Conservation (phyloP, 1,284 basidiomycete species). For the Gymnopus androsaceus region DNA sequence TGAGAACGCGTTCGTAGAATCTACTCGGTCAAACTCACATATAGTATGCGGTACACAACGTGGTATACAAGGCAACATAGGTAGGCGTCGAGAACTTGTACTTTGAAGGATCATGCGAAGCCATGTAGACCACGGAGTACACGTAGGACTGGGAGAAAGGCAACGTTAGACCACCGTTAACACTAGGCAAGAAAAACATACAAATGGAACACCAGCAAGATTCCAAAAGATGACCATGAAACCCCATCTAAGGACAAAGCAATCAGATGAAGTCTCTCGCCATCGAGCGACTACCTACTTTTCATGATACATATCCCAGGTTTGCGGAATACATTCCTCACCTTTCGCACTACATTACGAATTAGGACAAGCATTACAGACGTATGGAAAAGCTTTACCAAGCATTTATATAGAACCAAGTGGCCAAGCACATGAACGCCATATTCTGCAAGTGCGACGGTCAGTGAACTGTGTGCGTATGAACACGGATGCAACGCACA, state of each 20-base stretch:
- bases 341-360: constrained; percentile 65
- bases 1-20: constrained; percentile 9
- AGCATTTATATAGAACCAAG: constrained; percentile 95
- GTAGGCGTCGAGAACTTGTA: constrained; percentile 85
- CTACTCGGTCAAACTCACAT: constrained; percentile 51
- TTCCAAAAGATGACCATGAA: constrained; percentile 99
- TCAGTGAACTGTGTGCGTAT: constrained; percentile 1
- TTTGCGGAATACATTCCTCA: constrained; percentile 98
- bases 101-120: constrained; percentile 84
- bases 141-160: constrained; percentile 82
- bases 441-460: constrained; percentile 68
- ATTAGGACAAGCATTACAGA: constrained; percentile 24
- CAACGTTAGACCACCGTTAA: constrained; percentile 10
- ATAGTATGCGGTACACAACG: constrained; percentile 85
- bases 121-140: constrained; percentile 98
- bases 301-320: constrained; percentile 99
- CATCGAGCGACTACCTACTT: constrained; percentile 57
- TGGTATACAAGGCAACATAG: constrained; percentile 72
- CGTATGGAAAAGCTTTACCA: constrained; percentile 53
- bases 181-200: constrained; percentile 36
- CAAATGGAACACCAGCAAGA: constrained; percentile 89
- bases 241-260: constrained; percentile 66
- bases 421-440: constrained; percentile 95
- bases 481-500: constrained; percentile 54
- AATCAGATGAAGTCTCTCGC: constrained; percentile 7